Conservation (phyloP, 176 grass and related monocot species). For the Musa schizocarpa region DNA sequence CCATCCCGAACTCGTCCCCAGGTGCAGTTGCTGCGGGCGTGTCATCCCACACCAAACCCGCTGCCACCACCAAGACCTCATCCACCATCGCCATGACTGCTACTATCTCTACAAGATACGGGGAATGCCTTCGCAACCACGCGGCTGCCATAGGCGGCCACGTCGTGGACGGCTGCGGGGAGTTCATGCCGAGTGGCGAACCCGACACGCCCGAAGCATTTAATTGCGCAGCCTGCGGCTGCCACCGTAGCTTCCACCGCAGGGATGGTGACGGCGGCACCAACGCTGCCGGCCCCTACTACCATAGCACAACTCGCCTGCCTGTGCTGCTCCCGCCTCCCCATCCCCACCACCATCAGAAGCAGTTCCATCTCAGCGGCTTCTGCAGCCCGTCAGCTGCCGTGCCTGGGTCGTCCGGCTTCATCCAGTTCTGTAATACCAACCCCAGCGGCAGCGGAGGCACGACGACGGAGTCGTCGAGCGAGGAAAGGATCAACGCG, state of each 20-base stretch:
- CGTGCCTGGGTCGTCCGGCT: conserved; percentile 11
- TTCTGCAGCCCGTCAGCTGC: neutral
- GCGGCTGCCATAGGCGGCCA: conserved; percentile 41
- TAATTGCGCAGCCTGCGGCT: conserved; percentile 17
- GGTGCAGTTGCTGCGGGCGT: no score
- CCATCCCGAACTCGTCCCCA: no score
- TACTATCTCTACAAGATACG: conserved; percentile 20
- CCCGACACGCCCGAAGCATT: conserved; percentile 18
- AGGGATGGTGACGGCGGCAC: neutral
- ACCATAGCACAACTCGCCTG: conserved; percentile 9
- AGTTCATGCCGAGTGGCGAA: conserved; percentile 48
- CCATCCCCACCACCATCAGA: conserved; percentile 4
- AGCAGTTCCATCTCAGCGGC: neutral
- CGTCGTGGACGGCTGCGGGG: conserved; percentile 63
- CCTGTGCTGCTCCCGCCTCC: conserved; percentile 3
- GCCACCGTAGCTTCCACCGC: conserved; percentile 26
- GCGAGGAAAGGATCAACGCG: conserved; percentile 27
- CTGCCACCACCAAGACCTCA: neutral
- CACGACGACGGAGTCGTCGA: conserved; percentile 50
- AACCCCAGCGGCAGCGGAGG: conserved; percentile 49
- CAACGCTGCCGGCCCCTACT: conserved; percentile 12
- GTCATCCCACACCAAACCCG: no score
- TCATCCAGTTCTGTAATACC: conserved; percentile 23
- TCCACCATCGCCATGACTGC: neutral
- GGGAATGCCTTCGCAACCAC: conserved; percentile 73